Percentiles rank a stretch among this genome's conserved stretches.
Evolutionary conservation across 805 yeast species (phyloP).

Genomic region (Candida michaelii): DNA sequence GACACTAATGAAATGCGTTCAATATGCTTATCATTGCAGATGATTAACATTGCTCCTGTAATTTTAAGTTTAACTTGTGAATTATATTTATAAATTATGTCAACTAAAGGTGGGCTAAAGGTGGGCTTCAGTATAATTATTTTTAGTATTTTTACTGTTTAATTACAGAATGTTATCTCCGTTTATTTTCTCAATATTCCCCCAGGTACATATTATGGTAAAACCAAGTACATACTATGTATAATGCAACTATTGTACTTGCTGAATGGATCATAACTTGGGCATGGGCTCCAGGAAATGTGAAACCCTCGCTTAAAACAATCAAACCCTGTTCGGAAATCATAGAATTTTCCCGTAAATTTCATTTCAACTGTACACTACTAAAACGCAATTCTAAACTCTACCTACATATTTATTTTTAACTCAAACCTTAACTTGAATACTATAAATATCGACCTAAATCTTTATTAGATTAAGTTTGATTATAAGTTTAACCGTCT

Average conservation of each 20-base stretch:
- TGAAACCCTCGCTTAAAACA: slow-evolving; percentile 4
- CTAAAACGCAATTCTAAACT: slow-evolving; percentile 5
- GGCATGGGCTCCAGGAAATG: too few relatives aligned
- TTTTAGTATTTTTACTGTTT: too few relatives aligned
- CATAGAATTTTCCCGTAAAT: slow-evolving; percentile 5
- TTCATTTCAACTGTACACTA: slow-evolving; percentile 2
- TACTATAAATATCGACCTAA: slow-evolving; percentile 6
- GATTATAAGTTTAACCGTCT: slow-evolving; percentile 3
- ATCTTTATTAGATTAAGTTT: slow-evolving; percentile 5
- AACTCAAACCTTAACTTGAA: not conserved
- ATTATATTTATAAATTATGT: too few relatives aligned
- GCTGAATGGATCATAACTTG: too few relatives aligned
- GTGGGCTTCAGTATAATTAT: too few relatives aligned
- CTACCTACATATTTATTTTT: slow-evolving; percentile 4
- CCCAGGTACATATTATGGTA: too few relatives aligned
- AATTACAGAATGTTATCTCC: too few relatives aligned
- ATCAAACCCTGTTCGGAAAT: slow-evolving; percentile 8
- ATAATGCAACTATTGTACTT: too few relatives aligned
- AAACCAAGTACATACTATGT: too few relatives aligned
- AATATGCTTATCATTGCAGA: not conserved
- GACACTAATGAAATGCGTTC: slow-evolving; percentile 1
- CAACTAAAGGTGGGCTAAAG: too few relatives aligned
- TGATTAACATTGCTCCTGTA: not conserved
- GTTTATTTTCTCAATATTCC: too few relatives aligned
- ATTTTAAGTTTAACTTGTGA: not conserved